phyloP scores from a whole-genome alignment of 2,329 filamentous ascomycete genomes.

The Dothiorella sarmentorum region DNA sequence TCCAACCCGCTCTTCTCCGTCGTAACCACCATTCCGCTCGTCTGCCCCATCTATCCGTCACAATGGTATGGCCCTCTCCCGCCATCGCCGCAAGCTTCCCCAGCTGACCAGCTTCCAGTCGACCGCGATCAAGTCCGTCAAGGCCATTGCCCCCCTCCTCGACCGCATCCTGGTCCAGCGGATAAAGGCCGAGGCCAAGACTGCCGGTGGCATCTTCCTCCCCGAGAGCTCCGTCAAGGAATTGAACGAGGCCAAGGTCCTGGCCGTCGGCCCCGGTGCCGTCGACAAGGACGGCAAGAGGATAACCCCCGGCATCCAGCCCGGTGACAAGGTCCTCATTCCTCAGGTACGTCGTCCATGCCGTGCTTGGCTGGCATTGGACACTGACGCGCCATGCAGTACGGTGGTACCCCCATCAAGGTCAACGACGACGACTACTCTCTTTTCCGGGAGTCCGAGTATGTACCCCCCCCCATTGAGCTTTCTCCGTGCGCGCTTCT shows the following conservation, averaged over 20 bases:
- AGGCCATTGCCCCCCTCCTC: constrained; percentile 88
- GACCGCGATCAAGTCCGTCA: constrained; percentile 84
- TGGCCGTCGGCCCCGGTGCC: constrained; percentile 88
- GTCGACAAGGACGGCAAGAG: constrained; percentile 87
- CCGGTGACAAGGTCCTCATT: constrained; percentile 92
- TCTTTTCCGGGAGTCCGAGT: constrained; percentile 98
- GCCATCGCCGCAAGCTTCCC: neutral
- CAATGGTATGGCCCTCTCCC: constrained; percentile 18
- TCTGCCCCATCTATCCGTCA: constrained; percentile 4
- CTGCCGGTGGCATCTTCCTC: constrained; percentile 93
- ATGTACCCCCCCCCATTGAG: constrained; percentile 46
- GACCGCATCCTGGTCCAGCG: constrained; percentile 98
- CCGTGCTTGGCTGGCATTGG: neutral
- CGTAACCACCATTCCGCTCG: neutral
- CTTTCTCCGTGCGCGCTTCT: constrained; percentile 1
- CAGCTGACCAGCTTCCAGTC: constrained; percentile 21
- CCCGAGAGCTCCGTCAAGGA: constrained; percentile 97
- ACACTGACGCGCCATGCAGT: constrained; percentile 51
- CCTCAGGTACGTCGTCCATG: constrained; percentile 66
- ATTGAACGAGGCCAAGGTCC: constrained; percentile 93
- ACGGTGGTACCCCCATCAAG: constrained; percentile 91
- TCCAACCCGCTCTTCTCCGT: too few species aligned
- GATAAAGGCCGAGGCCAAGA: constrained; percentile 95
- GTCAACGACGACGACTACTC: constrained; percentile 95
- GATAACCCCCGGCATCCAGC: constrained; percentile 73